These are phyloP conservation scores for Erysiphe pisi DNA, from an alignment of 2,329 filamentous ascomycete species.

Conservation along the genomic window DNA sequence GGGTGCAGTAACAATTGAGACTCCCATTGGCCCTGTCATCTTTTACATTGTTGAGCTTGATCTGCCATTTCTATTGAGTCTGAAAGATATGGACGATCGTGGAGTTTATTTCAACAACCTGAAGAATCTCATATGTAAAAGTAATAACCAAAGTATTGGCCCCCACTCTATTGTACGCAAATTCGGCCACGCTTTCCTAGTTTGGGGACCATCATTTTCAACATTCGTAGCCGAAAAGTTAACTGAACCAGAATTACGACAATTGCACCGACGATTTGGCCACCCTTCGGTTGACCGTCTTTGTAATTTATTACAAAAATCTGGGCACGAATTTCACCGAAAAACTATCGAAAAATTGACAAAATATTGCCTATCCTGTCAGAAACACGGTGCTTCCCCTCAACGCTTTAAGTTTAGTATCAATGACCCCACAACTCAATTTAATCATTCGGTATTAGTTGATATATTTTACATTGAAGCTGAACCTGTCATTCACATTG, in stretches of 20 bases:
- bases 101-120: conserved; percentile 24
- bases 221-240: background rate
- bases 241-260: background rate
- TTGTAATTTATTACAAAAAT: background rate
- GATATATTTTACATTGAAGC: conserved; percentile 29
- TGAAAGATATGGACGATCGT: conserved; percentile 26
- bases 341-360: conserved; percentile 17
- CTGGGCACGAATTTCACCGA: background rate
- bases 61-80: background rate
- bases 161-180: background rate
- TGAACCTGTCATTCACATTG: conserved; percentile 27
- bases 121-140: conserved; percentile 5
- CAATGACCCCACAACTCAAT: background rate
- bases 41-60: background rate
- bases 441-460: conserved; percentile 27
- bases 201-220: conserved; percentile 3
- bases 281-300: background rate
- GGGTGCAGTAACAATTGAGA: background rate
- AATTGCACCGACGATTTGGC: conserved; percentile 7
- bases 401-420: conserved; percentile 20
- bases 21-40: background rate
- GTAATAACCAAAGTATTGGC: no score
- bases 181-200: conserved; percentile 19
- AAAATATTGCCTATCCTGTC: conserved; percentile 1
- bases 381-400: background rate